Percentiles rank a stretch among this genome's conserved stretches.
Evolutionary conservation across 2,329 filamentous ascomycete genomes (phyloP).

Genomic region (Xylariomycetidae sp.): DNA sequence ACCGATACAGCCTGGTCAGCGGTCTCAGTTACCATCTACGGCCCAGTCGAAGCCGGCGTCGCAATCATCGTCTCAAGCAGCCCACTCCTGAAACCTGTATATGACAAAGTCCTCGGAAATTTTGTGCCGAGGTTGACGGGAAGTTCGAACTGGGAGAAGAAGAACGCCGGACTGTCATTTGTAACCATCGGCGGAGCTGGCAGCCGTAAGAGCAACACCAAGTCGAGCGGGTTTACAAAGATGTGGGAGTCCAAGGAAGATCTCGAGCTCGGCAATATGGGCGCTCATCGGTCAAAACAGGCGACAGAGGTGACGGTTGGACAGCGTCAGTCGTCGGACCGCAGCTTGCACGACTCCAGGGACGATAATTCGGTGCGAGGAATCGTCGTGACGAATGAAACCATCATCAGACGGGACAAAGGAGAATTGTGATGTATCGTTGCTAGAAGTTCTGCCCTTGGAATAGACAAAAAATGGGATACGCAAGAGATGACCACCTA

Average conservation of each 20-base stretch:
- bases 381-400: constrained; percentile 17
- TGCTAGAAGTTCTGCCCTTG: neutral
- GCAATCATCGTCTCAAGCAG: constrained; percentile 17
- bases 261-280: constrained; percentile 14
- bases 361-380: constrained; percentile 10
- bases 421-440: constrained; percentile 10
- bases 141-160: too few relatives aligned
- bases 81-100: constrained; percentile 12
- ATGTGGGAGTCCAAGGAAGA: constrained; percentile 12
- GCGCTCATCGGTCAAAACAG: constrained; percentile 12
- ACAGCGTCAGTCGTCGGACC: constrained; percentile 10
- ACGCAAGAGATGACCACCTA: too few relatives aligned
- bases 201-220: constrained; percentile 6
- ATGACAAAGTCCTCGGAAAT: constrained; percentile 12
- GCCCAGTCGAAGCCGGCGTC: constrained; percentile 13
- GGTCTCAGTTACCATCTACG: constrained; percentile 9
- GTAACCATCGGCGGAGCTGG: too few relatives aligned
- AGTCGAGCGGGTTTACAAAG: constrained; percentile 12
- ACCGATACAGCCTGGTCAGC: constrained; percentile 10
- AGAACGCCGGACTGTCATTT: too few relatives aligned
- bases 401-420: constrained; percentile 13
- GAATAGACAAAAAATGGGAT: constrained; percentile 5
- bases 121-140: too few relatives aligned
- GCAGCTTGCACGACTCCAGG: neutral
- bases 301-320: constrained; percentile 11